Evolutionary conservation across 768 basidiomycete species (phyloP), one percentile per base, ranked within the genome.

Genomic region (Strobilomyces dryophilus): DNA sequence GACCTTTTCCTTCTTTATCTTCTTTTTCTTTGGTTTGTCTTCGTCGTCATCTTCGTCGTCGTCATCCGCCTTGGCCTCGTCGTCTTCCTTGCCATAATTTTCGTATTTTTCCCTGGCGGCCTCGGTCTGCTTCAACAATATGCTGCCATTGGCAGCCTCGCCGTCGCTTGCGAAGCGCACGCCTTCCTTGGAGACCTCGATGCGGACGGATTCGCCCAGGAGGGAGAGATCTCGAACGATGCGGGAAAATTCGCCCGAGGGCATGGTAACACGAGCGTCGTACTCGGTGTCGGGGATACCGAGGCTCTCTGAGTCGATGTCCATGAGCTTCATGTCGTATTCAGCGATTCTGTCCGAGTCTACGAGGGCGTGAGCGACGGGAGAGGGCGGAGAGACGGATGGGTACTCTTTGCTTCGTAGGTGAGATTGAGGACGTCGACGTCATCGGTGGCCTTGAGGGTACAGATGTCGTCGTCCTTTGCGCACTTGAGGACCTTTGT

Each of bases 291-390:
- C 95, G 15, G 97, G 97, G 64, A 98, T 98, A 45, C 88, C 87
- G 47, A 98, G 87, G 42, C 83, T 85, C 72, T 99, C 97, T 21
- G 91, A 77, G 70, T 99, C 95, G 66, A 99, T 99, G 64, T 98
- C 95, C 95, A 99, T 98, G 49, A 98, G 83, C 71, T 98, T 98
- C 88, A 99, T 92, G 62, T 97, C 94, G 73, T 99, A 99, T 68
- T 98, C 92, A 24, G 94, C 93, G 49, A 98, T 87, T 57, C 97
- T 85, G 70, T 97, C 95, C 5, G 86, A 81, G 71, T 85, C 95
- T 97, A 60, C 6, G 26, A 37, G 29, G 21, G 1, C 1, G 31
- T 48, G 27, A 54, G 45, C 12, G 27, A 34, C 31, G 17, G 17
- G 21, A 18, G 8, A n/a, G 17, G 10, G 24, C 9, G 18, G 17